phyloP scores from a whole-genome alignment of 2,329 filamentous ascomycete genomes.

The Fragosphaeria purpurea region DNA sequence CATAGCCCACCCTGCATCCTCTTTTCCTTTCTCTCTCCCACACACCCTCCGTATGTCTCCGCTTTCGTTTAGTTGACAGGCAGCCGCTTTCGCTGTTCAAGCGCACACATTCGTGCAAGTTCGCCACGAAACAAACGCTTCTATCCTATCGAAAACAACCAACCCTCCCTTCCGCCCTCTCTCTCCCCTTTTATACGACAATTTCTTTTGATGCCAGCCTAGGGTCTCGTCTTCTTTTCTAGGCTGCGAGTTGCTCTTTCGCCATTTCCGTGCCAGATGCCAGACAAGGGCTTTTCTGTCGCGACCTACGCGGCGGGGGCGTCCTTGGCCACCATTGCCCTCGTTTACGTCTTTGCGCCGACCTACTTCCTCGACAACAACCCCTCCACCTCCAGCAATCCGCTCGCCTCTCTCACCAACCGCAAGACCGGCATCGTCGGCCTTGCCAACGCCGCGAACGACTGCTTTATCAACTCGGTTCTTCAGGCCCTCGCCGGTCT shows the following conservation, averaged over 20 bases:
- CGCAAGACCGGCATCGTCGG: conserved; percentile 85
- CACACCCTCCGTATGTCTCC: too few relatives aligned
- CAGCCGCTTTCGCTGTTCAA: too few relatives aligned
- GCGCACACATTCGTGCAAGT: too few relatives aligned
- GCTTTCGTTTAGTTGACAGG: too few relatives aligned
- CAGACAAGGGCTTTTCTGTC: conserved; percentile 71
- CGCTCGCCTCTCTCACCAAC: conserved; percentile 16
- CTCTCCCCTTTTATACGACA: too few relatives aligned
- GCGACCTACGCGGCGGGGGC: conserved; percentile 92
- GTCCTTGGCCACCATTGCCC: conserved; percentile 84
- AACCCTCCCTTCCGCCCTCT: too few relatives aligned
- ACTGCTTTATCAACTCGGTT: conserved; percentile 94
- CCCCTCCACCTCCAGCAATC: conserved; percentile 35
- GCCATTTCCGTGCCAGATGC: conserved; percentile 41
- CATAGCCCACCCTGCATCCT: neutral
- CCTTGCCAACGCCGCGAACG: conserved; percentile 82
- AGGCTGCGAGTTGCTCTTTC: neutral
- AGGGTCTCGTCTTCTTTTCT: neutral
- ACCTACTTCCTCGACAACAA: conserved; percentile 91
- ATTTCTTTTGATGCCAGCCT: neutral
- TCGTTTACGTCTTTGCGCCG: conserved; percentile 97
- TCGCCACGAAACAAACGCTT: too few relatives aligned
- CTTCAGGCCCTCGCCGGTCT: conserved; percentile 87
- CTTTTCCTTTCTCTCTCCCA: neutral
- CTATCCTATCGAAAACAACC: too few relatives aligned